A percentile compares a stretch with the other conserved stretches of the same genome.
These are phyloP conservation scores for Stromatinia cepivora DNA, from an alignment of 2,329 filamentous ascomycete species.

Conservation along the genomic window DNA sequence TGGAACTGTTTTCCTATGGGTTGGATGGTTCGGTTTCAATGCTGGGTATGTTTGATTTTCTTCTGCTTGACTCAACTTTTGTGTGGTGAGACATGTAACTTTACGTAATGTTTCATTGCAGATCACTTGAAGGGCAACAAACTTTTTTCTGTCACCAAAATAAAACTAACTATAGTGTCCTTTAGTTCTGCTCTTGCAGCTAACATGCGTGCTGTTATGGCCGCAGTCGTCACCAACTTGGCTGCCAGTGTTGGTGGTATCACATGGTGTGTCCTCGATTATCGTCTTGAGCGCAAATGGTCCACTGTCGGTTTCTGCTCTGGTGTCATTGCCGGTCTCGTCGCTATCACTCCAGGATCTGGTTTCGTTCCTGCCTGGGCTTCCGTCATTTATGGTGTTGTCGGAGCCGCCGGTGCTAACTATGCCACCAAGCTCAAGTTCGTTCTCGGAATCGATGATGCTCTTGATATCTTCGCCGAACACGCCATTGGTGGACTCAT, in stretches of 20 bases:
- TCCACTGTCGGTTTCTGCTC: slow-evolving; percentile 93
- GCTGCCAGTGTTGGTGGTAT: slow-evolving; percentile 82
- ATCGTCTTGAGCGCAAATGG: slow-evolving; percentile 86
- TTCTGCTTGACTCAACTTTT: not conserved
- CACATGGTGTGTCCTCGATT: slow-evolving; percentile 87
- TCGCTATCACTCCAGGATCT: slow-evolving; percentile 85
- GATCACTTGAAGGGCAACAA: not conserved
- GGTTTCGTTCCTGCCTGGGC: slow-evolving; percentile 84
- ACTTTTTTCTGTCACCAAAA: not conserved
- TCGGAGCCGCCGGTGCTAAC: slow-evolving; percentile 78
- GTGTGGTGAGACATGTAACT: slow-evolving; percentile 9
- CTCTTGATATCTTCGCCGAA: slow-evolving; percentile 84
- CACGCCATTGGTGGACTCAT: slow-evolving; percentile 77
- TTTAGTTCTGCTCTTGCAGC: slow-evolving; percentile 67
- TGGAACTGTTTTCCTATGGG: slow-evolving; percentile 91
- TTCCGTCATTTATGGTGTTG: slow-evolving; percentile 74
- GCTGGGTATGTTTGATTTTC: slow-evolving; percentile 53
- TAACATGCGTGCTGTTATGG: slow-evolving; percentile 84
- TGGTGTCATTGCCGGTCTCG: slow-evolving; percentile 82
- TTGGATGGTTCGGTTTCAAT: slow-evolving; percentile 96
- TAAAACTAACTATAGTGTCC: not conserved
- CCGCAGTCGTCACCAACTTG: slow-evolving; percentile 81
- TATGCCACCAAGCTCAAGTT: slow-evolving; percentile 93
- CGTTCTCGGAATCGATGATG: slow-evolving; percentile 76
- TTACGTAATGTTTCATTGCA: slow-evolving; percentile 15